A percentile compares a stretch with the other conserved stretches of the same genome.
Evolutionary conservation across 2,329 filamentous ascomycete genomes (phyloP).

Genomic region (Neonectria faginata): DNA sequence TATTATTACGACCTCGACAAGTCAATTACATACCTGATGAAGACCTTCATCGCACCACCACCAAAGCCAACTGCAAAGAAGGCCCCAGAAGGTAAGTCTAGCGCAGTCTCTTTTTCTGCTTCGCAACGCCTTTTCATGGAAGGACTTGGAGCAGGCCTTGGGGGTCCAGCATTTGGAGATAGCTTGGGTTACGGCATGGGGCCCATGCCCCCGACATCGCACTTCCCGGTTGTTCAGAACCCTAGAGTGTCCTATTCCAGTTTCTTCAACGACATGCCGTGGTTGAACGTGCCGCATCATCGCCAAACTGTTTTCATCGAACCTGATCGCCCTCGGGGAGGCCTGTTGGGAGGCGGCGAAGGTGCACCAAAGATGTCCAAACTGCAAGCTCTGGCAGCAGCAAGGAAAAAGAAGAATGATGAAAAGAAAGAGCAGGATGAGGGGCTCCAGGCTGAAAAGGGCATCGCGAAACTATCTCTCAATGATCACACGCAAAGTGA

Average conservation of each 20-base stretch:
- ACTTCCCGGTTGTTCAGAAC: constrained; percentile 34
- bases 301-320: constrained; percentile 75
- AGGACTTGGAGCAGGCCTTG: constrained; percentile 50
- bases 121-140: constrained; percentile 42
- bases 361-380: constrained; percentile 83
- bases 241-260: constrained; percentile 51
- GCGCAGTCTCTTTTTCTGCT: constrained; percentile 49
- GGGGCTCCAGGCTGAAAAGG: constrained; percentile 42
- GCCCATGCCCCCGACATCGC: constrained; percentile 15
- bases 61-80: constrained; percentile 58
- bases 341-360: constrained; percentile 82
- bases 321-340: constrained; percentile 65
- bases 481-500: constrained; percentile 47
- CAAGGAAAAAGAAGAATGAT: constrained; percentile 84
- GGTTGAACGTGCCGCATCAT: constrained; percentile 78
- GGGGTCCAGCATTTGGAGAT: constrained; percentile 32
- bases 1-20: constrained; percentile 96
- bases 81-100: constrained; percentile 56
- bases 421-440: constrained; percentile 61
- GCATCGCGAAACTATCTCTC: constrained; percentile 50
- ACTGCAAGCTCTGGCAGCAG: constrained; percentile 87
- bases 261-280: constrained; percentile 89
- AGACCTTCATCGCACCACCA: constrained; percentile 66
- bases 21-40: constrained; percentile 81
- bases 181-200: constrained; percentile 16